Conservation (phyloP, 345 rosid species). For the Litchi chinensis region DNA sequence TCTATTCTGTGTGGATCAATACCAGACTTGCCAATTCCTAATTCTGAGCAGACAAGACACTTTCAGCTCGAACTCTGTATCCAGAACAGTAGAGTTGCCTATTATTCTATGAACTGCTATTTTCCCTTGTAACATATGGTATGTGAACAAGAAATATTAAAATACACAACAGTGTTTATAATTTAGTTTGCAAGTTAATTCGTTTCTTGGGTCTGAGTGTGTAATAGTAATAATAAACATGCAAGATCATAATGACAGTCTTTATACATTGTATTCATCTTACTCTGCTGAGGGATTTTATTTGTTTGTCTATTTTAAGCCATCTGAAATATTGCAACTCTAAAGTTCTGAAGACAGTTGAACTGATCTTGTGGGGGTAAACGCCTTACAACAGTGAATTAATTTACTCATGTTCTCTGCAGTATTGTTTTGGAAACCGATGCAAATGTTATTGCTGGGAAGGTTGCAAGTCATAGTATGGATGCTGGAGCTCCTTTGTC, state of each 20-base stretch:
- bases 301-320: not conserved
- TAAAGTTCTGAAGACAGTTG: not conserved
- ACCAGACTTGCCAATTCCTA: not conserved
- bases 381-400: not conserved
- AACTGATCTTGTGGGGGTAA: not conserved
- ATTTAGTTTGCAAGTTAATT: not conserved
- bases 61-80: not conserved
- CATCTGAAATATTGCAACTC: not conserved
- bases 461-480: slow-evolving; percentile 66
- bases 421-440: slow-evolving; percentile 82
- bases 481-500: slow-evolving; percentile 76
- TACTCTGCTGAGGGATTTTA: not conserved
- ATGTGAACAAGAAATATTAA: not conserved
- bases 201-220: not conserved
- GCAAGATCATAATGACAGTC: not conserved
- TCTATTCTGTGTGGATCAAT: not conserved
- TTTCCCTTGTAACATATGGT: not conserved
- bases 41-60: not conserved
- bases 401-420: slow-evolving; percentile 14
- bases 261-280: not conserved
- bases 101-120: not conserved
- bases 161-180: not conserved
- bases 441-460: slow-evolving; percentile 69
- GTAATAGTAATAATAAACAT: not conserved
- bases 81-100: not conserved